Conservation (phyloP, 345 rosid species). For the Syzygium aqueum region DNA sequence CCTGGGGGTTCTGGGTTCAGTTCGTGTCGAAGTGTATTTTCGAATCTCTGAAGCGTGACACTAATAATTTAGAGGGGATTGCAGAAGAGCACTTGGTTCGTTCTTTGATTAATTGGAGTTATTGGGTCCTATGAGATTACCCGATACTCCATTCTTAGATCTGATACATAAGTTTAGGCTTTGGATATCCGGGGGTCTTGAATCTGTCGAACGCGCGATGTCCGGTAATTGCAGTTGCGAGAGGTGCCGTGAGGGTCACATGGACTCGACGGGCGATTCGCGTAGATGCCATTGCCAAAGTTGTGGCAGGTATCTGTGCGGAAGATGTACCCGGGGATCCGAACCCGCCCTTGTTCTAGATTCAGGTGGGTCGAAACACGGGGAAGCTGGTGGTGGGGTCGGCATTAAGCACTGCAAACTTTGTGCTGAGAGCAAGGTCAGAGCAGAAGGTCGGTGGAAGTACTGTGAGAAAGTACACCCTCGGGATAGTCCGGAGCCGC, state of each 20-base stretch:
- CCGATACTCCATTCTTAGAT: constrained; percentile 61
- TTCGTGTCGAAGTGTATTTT: neutral
- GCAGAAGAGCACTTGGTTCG: constrained; percentile 7
- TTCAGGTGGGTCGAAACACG: constrained; percentile 2
- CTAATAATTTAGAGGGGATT: constrained; percentile 1
- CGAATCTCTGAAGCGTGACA: neutral
- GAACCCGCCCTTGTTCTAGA: constrained; percentile 8
- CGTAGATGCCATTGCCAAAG: constrained; percentile 45
- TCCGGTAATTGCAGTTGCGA: constrained; percentile 17
- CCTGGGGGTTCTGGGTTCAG: constrained; percentile 3
- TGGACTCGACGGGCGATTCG: constrained; percentile 15
- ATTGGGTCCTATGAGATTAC: constrained; percentile 61
- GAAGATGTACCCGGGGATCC: constrained; percentile 24
- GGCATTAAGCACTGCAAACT: constrained; percentile 45
- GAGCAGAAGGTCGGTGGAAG: constrained; percentile 32
- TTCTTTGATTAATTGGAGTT: constrained; percentile 19
- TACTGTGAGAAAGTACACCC: constrained; percentile 78
- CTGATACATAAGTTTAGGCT: constrained; percentile 61
- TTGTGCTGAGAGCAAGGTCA: constrained; percentile 35
- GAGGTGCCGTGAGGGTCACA: constrained; percentile 45
- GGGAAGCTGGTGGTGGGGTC: constrained; percentile 2
- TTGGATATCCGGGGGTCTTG: constrained; percentile 56
- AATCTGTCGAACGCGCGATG: constrained; percentile 32
- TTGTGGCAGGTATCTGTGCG: constrained; percentile 57
- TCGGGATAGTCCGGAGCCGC: constrained; percentile 60